phyloP scores from a whole-genome alignment of 2,329 filamentous ascomycete genomes.

The Penicillium polonicum region DNA sequence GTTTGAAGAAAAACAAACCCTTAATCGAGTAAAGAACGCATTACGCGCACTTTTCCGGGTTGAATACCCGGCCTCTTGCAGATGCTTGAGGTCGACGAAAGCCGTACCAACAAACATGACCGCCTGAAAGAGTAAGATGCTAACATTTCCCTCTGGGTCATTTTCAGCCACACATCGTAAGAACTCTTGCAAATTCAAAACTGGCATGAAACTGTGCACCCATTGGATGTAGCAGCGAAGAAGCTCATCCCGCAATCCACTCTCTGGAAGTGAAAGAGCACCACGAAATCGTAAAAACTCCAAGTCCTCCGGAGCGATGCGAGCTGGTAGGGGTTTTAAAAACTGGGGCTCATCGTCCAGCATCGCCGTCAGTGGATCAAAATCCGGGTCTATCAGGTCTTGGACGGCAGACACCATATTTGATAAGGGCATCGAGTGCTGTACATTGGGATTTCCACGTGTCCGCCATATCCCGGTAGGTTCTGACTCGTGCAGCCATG shows the following conservation, averaged over 20 bases:
- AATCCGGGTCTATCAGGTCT: constrained; percentile 40
- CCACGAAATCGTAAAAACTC: constrained; percentile 77
- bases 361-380: constrained; percentile 39
- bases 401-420: constrained; percentile 42
- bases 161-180: constrained; percentile 54
- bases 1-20: constrained; percentile 51
- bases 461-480: constrained; percentile 29
- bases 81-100: constrained; percentile 72
- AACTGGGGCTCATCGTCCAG: constrained; percentile 55
- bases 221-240: constrained; percentile 78
- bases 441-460: constrained; percentile 31
- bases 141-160: constrained; percentile 70
- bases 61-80: constrained; percentile 71
- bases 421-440: constrained; percentile 32
- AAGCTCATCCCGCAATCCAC: constrained; percentile 70
- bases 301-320: constrained; percentile 74
- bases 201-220: constrained; percentile 86
- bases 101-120: constrained; percentile 87
- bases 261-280: constrained; percentile 69
- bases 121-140: constrained; percentile 83
- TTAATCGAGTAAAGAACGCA: constrained; percentile 78
- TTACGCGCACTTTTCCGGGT: constrained; percentile 76
- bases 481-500: constrained; percentile 33
- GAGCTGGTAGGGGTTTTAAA: constrained; percentile 71
- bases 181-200: constrained; percentile 64